phyloP scores from a whole-genome alignment of 2,329 filamentous ascomycete species.

The Hawksworthiomyces lignivorus region DNA sequence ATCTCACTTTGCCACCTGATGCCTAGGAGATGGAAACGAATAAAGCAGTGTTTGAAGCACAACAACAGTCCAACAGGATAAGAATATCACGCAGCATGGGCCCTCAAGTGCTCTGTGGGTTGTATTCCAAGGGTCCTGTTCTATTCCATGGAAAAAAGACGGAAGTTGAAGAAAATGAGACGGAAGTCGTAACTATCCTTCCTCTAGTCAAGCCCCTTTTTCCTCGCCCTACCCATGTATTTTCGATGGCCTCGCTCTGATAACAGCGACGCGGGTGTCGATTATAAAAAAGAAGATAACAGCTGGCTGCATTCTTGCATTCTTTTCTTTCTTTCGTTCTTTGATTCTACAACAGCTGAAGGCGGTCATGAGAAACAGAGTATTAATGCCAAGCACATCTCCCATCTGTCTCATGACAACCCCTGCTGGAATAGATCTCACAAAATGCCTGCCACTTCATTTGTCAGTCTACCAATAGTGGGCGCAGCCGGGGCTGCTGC shows the following conservation, averaged over 20 bases:
- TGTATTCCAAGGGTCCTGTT: background rate
- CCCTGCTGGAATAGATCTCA: too few relatives aligned
- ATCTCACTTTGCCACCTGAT: conserved; percentile 2
- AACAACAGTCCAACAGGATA: conserved; percentile 4
- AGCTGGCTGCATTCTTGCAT: too few relatives aligned
- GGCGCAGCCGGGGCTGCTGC: conserved; percentile 1
- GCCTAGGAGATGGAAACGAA: background rate
- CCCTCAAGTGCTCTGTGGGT: conserved; percentile 4
- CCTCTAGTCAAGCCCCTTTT: conserved; percentile 3
- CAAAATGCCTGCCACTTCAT: too few relatives aligned
- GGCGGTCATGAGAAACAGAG: too few relatives aligned
- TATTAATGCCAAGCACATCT: too few relatives aligned
- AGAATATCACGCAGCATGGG: conserved; percentile 1
- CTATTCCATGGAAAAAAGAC: background rate
- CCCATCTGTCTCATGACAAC: too few relatives aligned
- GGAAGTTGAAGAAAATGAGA: conserved; percentile 9
- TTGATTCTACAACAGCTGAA: too few relatives aligned
- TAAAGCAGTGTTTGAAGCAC: background rate
- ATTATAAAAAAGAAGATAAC: too few relatives aligned
- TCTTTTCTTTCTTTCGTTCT: too few relatives aligned
- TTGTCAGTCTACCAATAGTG: conserved; percentile 1
- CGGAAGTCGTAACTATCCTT: too few relatives aligned
- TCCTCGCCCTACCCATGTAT: background rate
- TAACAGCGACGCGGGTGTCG: too few relatives aligned
- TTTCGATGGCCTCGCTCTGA: background rate